Conservation (phyloP, 139 green algal species). For the Picochlorum sp. region DNA sequence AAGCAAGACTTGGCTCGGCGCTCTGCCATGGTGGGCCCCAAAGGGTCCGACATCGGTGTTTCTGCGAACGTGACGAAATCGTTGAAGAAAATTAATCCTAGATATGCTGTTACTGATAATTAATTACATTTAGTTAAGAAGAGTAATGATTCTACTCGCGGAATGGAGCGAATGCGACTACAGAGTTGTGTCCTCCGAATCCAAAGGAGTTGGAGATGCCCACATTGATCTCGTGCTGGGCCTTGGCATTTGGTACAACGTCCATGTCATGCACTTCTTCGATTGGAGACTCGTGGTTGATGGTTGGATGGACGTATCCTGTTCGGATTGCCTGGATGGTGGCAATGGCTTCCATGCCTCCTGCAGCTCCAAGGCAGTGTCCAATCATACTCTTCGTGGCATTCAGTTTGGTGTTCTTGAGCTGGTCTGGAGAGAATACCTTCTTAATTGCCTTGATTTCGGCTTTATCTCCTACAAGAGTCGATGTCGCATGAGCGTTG, state of each 20-base stretch:
- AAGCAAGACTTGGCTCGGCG: not conserved
- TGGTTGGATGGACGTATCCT: conserved; percentile 91
- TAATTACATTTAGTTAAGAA: not conserved
- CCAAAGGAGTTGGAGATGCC: conserved; percentile 71
- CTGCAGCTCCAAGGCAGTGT: conserved; percentile 92
- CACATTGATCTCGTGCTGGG: conserved; percentile 64
- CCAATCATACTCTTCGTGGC: conserved; percentile 98
- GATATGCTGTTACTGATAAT: not conserved
- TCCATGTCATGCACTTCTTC: conserved; percentile 80
- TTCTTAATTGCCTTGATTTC: conserved; percentile 93
- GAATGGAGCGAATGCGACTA: conserved; percentile 64
- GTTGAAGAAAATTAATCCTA: not conserved
- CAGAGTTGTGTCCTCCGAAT: conserved; percentile 97
- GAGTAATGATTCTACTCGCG: not conserved
- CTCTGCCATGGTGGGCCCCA: not conserved
- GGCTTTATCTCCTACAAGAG: conserved; percentile 91
- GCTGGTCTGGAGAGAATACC: conserved; percentile 66
- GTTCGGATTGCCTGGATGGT: conserved; percentile 91
- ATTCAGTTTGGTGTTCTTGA: conserved; percentile 87
- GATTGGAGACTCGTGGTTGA: conserved; percentile 87
- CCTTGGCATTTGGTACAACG: conserved; percentile 78
- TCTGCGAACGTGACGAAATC: not conserved
- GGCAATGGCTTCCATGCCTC: conserved; percentile 90
- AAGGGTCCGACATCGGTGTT: not conserved
- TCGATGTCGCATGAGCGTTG: conserved; percentile 95